Base-by-base conservation (phyloP, 805 yeast species). In the Komagataella phaffii region DNA sequence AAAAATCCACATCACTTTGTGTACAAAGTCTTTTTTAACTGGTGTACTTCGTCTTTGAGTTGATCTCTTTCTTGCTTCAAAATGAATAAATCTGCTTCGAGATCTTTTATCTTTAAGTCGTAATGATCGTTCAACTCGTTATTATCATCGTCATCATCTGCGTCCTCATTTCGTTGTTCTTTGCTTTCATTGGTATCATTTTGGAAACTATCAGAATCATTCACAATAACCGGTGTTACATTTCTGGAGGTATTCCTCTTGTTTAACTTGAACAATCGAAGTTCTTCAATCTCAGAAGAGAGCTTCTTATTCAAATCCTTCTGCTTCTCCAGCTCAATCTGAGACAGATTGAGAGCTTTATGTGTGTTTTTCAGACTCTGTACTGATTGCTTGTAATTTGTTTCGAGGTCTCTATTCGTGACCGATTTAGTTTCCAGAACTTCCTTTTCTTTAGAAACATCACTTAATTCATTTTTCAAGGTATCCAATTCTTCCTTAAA, bases 41-140 rank as follows among this genome's bases (percentile, higher is more conserved):
- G 58, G 36, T 79, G 62, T 14, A 81, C 77, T 53, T 74, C 81
- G 19, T 80, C 84, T 60, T 80, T 83, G 63, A 86, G 70, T 58
- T 82, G 85, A 61, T 88, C 93, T 56, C 95, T 76, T 66, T 88
- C 96, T 66, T 88, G 91, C 59, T 81, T 81, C 56, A 84, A 75
- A 52, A 88, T 85, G 59, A 77, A 84, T 56, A 88, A 70, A 62
- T 88, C 95, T 3, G 96, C 96, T 60, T 87, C 86, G 58, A 88
- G 68, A 58, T 88, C 96, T 58, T 85, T 81, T 47, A 88, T 75
- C 65, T 83, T 85, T 70, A 88, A 74, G 55, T 81, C 85, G 60
- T 76, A 85, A 56, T 84, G 88, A 48, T 85, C 75, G 51, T 68
- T 63, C 18, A 67, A 52, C 24, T 60, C 65, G 24, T 62, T 55